Evolutionary conservation across 768 basidiomycete genomes (phyloP), one percentile per base, ranked within the genome.

Genomic region (Exidia glandulosa): DNA sequence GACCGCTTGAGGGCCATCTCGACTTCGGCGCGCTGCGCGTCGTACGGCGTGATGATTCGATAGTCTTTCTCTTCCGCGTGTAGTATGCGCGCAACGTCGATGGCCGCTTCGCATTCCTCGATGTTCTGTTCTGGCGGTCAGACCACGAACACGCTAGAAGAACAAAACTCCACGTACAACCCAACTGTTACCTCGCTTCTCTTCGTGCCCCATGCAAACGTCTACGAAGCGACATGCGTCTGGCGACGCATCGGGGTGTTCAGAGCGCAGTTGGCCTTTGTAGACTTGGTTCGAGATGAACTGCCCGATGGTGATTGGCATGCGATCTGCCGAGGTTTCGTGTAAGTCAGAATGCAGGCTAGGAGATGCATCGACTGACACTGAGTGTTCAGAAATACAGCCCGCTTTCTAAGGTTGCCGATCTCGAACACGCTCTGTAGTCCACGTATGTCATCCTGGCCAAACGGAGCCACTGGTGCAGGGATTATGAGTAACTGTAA

Each of bases 41-140:
- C 87, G 77, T 93, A 93, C 0, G 90, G 90, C 10, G 87, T 90
- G 57, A 93, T 86, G 48, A 93, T 82, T 32, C 78, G 77, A 68
- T 77, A 91, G 0, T 72, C 70, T 62, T 69, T 62, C 57, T 80
- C 68, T 2, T 73, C 41, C 23, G 41, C 41, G 19, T 70, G 65
- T 87, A 77, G 41, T 90, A 79, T 75, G 41, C 70, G 64, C 45
- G 86, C 83, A 66, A 91, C 72, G 58, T 78, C 71, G 9, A 89
- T 61, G 34, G 86, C 78, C 54, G 78, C 76, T 52, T 80, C 66
- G 66, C 75, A 71, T 71, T 93, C 90, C 33, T 69, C 65, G 23
- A 64, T 45, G 73, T 90, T 91, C 89, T 91, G 62, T n/a, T n/a
- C n/a, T n/a, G n/a, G n/a, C n/a, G n/a, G n/a, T 12, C 41, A 19